Evolutionary conservation across 257 asterid genomes (phyloP).

Genomic region (Solanum pennellii): DNA sequence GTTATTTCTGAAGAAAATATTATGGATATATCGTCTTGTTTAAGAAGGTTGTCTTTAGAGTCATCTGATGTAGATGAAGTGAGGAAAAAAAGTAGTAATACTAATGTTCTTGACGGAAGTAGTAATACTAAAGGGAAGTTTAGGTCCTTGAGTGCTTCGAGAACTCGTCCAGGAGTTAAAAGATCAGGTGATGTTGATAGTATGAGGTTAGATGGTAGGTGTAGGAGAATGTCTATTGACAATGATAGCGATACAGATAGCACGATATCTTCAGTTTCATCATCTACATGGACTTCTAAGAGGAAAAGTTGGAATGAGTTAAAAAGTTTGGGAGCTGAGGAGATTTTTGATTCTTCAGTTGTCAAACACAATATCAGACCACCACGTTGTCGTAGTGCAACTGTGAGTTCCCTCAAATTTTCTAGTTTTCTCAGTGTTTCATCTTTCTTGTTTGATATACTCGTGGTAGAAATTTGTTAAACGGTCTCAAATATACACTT

Average conservation of each 20-base stretch:
- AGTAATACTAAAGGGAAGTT: background rate
- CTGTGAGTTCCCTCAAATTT: slow-evolving; percentile 17
- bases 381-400: slow-evolving; percentile 31
- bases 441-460: too few relatives aligned
- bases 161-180: slow-evolving; percentile 8
- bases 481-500: background rate
- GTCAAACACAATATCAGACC: slow-evolving; percentile 28
- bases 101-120: background rate
- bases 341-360: slow-evolving; percentile 43
- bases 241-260: slow-evolving; percentile 47
- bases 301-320: slow-evolving; percentile 71
- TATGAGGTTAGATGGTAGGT: background rate
- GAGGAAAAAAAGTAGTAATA: background rate
- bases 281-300: slow-evolving; percentile 14
- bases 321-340: slow-evolving; percentile 36
- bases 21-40: background rate
- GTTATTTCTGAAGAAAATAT: slow-evolving; percentile 52
- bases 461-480: background rate
- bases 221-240: slow-evolving; percentile 14
- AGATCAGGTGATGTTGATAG: background rate
- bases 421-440: background rate
- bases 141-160: slow-evolving; percentile 33
- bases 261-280: slow-evolving; percentile 19
- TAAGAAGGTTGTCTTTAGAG: slow-evolving; percentile 10
- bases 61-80: slow-evolving; percentile 18